These are phyloP conservation scores for Carex myosuroides DNA, from an alignment of 176 grass and related monocot species.

Conservation along the genomic window DNA sequence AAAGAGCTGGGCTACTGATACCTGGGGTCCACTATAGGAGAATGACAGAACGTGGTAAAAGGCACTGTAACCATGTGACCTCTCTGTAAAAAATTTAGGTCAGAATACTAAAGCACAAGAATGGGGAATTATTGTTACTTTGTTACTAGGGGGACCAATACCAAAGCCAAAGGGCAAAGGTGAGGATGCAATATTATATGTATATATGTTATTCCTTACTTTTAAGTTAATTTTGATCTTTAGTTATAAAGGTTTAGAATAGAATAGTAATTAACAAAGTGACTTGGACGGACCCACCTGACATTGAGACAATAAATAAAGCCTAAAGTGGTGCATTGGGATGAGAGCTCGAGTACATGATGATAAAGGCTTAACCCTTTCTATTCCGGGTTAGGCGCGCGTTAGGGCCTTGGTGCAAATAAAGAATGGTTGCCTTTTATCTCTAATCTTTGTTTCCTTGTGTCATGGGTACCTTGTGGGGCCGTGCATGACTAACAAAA, in stretches of 20 bases:
- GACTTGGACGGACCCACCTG: background rate
- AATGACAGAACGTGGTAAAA: constrained; percentile 21
- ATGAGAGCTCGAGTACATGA: background rate
- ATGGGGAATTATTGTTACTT: constrained; percentile 14
- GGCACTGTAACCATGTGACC: constrained; percentile 15
- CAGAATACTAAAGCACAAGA: constrained; percentile 17
- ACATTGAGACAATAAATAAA: background rate
- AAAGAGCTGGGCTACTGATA: background rate
- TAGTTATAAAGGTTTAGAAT: background rate
- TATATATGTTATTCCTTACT: background rate
- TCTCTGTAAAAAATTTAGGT: background rate
- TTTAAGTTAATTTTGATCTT: constrained; percentile 7
- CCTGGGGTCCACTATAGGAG: background rate
- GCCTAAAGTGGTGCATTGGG: background rate
- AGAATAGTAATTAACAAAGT: background rate
- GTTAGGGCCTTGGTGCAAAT: background rate
- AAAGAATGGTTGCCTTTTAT: constrained; percentile 18
- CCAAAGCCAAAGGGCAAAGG: background rate
- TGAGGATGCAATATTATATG: background rate
- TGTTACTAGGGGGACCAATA: background rate
- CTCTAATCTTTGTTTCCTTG: constrained; percentile 16
- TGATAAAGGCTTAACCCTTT: constrained; percentile 26
- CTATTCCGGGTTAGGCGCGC: background rate
- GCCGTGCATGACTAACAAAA: background rate
- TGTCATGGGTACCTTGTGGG: constrained; percentile 9